Evolutionary conservation across 805 yeast species (phyloP), one percentile per base, ranked within the genome.

Genomic region (Clavispora fructus): DNA sequence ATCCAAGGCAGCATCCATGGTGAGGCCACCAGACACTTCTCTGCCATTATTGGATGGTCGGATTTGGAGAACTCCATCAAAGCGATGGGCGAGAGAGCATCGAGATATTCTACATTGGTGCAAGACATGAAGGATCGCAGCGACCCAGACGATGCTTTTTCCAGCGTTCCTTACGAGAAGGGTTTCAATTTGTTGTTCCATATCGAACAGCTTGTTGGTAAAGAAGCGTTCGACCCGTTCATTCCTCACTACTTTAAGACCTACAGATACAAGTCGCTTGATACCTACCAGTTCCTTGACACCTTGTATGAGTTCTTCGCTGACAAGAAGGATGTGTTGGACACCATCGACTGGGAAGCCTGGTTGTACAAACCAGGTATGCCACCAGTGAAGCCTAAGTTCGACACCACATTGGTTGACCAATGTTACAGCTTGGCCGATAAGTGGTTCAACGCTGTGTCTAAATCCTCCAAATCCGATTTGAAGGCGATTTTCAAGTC

Each of bases 121-220:
- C 91, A 86, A 58, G 75, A 86, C 62, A 74, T 89, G 57, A 75
- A 83, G 58, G 82, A 78, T 57, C 75, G 79, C 40, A 69, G 77
- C 38, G 95, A 88, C 61, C 96, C 97, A 6, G 97, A 90, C 65
- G 96, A 89, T 57, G 84, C 95, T 0, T 90, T 88, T 65, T 82
- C 89, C 30, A 73, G 86, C 1, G 95, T 90, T 40, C 96, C 96
- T 3, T 90, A 90, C 65, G 97, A 90, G 63, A 89, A 89, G 64
- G 97, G 97, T 7, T 85, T 83, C 57, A 87, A 85, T 54, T 74
- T 90, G 58, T 71, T 91, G 48, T 87, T 79, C 68, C 79, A 81
- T 56, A 73, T 90, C 42, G 97, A 91, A 66, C 76, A 73, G 41
- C 61, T 72, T 32, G 69, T 90, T 10, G 88, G 88, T 33, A 61